Conservation (phyloP, 2,329 filamentous ascomycete species). For the Ophiostoma sp. region DNA sequence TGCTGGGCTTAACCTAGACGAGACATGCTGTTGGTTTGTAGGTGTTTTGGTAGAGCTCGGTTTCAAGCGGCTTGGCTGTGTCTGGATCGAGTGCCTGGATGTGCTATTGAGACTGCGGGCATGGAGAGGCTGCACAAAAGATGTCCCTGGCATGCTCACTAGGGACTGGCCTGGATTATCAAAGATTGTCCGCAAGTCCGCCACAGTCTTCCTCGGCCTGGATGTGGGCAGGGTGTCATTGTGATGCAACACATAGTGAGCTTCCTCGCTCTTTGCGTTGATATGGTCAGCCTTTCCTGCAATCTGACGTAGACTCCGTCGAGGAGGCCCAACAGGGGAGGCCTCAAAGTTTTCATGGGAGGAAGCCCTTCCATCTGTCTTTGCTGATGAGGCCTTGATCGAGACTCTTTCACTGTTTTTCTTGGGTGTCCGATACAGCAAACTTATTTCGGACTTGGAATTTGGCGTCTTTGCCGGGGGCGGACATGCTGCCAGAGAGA, state of each 20-base stretch:
- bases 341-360: background rate
- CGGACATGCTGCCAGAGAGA: background rate
- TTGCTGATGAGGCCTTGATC: background rate
- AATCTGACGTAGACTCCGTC: background rate
- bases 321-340: slow-evolving; percentile 6
- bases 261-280: background rate
- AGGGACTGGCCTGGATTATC: background rate
- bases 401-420: background rate
- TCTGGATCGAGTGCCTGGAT: background rate
- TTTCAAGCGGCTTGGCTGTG: slow-evolving; percentile 2
- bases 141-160: background rate
- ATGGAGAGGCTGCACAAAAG: background rate
- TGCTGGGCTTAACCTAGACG: background rate
- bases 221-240: too few relatives aligned
- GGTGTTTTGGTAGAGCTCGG: background rate
- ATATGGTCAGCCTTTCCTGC: background rate
- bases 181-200: slow-evolving; percentile 16
- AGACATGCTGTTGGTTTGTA: background rate
- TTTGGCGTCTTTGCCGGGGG: background rate
- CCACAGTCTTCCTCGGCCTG: slow-evolving; percentile 11
- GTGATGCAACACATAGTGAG: background rate
- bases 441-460: background rate
- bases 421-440: background rate
- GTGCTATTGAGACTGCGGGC: background rate
- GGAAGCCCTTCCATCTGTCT: background rate